phyloP scores from a whole-genome alignment of 495 filamentous ascomycete species.

The Penicillium atrosanguineum region DNA sequence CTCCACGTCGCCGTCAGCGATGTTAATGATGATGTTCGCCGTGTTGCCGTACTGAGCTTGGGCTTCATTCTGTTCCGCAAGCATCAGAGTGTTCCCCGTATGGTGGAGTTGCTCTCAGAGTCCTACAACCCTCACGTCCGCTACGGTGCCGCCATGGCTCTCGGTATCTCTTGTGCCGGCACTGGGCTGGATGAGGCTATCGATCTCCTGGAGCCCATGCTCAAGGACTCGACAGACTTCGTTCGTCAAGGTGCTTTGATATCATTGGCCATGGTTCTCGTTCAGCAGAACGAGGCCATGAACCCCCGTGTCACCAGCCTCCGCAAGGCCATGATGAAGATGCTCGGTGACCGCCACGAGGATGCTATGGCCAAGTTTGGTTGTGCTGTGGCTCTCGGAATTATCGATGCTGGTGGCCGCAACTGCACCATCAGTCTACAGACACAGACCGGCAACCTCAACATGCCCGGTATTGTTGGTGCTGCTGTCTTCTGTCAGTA shows the following conservation, averaged over 20 bases:
- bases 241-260: constrained; percentile 98
- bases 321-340: constrained; percentile 83
- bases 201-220: constrained; percentile 96
- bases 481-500: constrained; percentile 99
- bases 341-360: constrained; percentile 92
- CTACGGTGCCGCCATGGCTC: constrained; percentile 96
- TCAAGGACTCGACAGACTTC: constrained; percentile 98
- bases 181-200: constrained; percentile 97
- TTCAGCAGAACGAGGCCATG: constrained; percentile 96
- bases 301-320: constrained; percentile 83
- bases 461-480: constrained; percentile 95
- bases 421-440: constrained; percentile 98
- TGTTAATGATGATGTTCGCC: constrained; percentile 95
- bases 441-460: constrained; percentile 95
- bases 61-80: constrained; percentile 99
- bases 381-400: constrained; percentile 87
- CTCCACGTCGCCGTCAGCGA: constrained; percentile 97
- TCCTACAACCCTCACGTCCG: constrained; percentile 99
- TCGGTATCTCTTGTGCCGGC: constrained; percentile 96
- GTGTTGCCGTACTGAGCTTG: constrained; percentile 96
- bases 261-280: constrained; percentile 92
- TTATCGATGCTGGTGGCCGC: constrained; percentile 96
- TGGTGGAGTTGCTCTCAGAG: constrained; percentile 98
- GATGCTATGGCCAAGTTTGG: constrained; percentile 99
- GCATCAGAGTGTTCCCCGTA: constrained; percentile 92